Evolutionary conservation across 495 filamentous ascomycete genomes (phyloP).

Genomic region (Usnea hakonensis): DNA sequence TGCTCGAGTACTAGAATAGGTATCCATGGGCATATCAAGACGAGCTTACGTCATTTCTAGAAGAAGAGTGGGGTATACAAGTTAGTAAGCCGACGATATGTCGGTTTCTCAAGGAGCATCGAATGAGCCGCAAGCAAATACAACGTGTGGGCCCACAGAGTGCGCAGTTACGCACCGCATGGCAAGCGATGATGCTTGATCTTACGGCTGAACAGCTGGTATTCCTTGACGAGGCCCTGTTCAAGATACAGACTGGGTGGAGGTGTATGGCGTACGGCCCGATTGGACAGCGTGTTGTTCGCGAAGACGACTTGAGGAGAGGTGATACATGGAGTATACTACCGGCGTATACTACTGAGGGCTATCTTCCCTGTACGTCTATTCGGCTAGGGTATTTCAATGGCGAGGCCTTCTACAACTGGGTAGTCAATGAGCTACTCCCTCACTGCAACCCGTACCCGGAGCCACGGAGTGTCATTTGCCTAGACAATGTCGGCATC

Average conservation of each 20-base stretch:
- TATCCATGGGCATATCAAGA: too few species aligned
- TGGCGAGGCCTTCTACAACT: slow-evolving; percentile 1
- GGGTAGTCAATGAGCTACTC: slow-evolving; percentile 3
- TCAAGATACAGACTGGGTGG: slow-evolving; percentile 2
- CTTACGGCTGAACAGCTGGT: slow-evolving; percentile 2
- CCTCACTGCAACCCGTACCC: neutral
- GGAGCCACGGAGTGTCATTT: slow-evolving; percentile 1
- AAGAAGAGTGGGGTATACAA: too few species aligned
- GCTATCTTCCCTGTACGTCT: slow-evolving; percentile 7
- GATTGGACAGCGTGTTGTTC: slow-evolving; percentile 4
- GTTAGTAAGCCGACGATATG: too few species aligned
- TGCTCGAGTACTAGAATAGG: too few species aligned
- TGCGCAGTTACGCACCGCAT: too few species aligned
- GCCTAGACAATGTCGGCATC: slow-evolving; percentile 3
- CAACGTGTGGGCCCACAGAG: too few species aligned
- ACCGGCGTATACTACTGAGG: slow-evolving; percentile 3
- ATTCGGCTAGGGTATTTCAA: slow-evolving; percentile 8
- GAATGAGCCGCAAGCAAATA: too few species aligned
- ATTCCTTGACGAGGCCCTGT: slow-evolving; percentile 7
- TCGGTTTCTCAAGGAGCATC: too few species aligned
- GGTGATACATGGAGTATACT: slow-evolving; percentile 6
- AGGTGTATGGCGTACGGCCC: slow-evolving; percentile 3
- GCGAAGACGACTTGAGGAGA: neutral
- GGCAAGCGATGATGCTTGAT: neutral
- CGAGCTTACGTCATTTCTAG: too few species aligned